phyloP scores from a whole-genome alignment of 2,329 filamentous ascomycete species.

The Aschersonia sp. region DNA sequence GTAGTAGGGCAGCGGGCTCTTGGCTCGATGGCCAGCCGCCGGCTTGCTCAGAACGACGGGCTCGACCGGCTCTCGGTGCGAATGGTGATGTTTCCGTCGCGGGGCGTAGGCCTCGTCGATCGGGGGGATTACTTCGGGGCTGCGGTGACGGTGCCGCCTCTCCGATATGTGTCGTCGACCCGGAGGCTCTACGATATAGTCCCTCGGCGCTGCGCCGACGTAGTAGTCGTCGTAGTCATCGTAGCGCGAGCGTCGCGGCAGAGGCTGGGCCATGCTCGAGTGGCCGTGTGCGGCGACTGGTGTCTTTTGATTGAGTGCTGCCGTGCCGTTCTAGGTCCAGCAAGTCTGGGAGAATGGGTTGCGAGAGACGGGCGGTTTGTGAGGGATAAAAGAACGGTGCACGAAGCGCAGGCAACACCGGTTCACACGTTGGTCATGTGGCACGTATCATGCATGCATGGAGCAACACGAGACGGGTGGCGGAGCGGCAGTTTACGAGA shows the following conservation, averaged over 20 bases:
- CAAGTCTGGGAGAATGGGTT: neutral
- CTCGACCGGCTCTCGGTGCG: conserved; percentile 3
- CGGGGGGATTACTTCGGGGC: conserved; percentile 4
- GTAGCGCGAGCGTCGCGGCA: conserved; percentile 11
- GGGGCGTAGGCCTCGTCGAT: conserved; percentile 4
- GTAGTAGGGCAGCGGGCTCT: conserved; percentile 5
- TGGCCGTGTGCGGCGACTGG: too few species aligned
- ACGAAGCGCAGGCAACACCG: too few species aligned
- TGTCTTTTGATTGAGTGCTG: too few species aligned
- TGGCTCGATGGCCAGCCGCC: conserved; percentile 2
- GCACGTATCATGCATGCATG: too few species aligned
- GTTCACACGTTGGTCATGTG: too few species aligned
- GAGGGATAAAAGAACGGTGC: too few species aligned
- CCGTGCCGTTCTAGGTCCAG: too few species aligned
- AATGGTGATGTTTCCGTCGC: conserved; percentile 3
- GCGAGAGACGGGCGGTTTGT: too few species aligned
- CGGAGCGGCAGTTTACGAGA: too few species aligned
- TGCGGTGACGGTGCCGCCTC: conserved; percentile 6
- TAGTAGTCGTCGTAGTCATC: conserved; percentile 14
- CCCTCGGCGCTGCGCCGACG: conserved; percentile 1
- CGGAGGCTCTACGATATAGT: conserved; percentile 1
- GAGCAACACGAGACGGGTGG: too few species aligned
- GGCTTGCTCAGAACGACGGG: conserved; percentile 1
- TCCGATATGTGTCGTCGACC: conserved; percentile 12
- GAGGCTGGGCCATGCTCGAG: neutral